Percentiles rank a stretch among this genome's conserved stretches.
These are phyloP conservation scores for Dipteronia sinensis DNA, from an alignment of 345 rosid genomes.

Conservation along the genomic window DNA sequence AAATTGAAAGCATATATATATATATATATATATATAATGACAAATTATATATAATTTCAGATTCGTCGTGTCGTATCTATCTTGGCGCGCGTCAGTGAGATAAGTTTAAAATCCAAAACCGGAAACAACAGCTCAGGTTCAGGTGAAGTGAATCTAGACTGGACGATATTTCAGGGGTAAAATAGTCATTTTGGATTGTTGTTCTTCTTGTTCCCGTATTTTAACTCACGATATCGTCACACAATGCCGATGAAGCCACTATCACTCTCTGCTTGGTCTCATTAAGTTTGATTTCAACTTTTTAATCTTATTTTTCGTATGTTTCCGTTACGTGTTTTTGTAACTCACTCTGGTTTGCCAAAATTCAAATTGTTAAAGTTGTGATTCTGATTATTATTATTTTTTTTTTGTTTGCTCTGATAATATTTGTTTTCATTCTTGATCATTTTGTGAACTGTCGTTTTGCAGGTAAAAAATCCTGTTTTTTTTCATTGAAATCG, in stretches of 20 bases:
- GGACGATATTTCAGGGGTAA: background rate
- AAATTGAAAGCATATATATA: too few species aligned
- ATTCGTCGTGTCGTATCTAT: too few species aligned
- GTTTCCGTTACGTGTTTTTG: background rate
- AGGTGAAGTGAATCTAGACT: background rate
- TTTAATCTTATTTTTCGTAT: background rate
- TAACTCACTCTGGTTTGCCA: background rate
- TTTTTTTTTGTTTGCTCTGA: background rate
- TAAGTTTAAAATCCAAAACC: background rate
- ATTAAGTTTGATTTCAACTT: background rate
- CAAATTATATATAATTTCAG: too few species aligned
- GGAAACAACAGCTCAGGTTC: background rate
- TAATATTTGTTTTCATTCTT: background rate
- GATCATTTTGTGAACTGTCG: background rate
- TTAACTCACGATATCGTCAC: background rate
- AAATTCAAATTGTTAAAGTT: background rate
- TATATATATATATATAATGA: too few species aligned
- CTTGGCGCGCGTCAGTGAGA: too few species aligned
- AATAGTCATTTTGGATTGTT: background rate
- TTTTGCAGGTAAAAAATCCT: background rate
- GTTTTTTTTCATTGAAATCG: background rate
- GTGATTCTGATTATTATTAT: background rate
- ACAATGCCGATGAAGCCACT: too few species aligned
- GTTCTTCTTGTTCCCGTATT: background rate
- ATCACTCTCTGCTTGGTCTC: background rate